Percentiles rank a stretch among this genome's conserved stretches.
These are phyloP conservation scores for Pseudocercospora fijiensis DNA, from an alignment of 2,329 filamentous ascomycete genomes.

Conservation along the genomic window DNA sequence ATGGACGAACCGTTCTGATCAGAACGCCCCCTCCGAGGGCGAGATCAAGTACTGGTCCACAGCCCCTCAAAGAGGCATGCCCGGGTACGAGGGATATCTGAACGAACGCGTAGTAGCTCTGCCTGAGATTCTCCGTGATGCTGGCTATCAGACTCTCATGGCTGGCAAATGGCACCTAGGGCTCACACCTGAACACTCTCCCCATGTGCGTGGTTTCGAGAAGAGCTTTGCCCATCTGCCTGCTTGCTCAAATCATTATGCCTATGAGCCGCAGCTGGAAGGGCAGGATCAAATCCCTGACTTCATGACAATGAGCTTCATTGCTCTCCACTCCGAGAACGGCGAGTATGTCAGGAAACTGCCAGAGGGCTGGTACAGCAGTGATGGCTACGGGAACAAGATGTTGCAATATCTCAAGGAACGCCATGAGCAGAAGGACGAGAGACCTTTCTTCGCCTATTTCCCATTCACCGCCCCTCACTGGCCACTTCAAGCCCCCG, in stretches of 20 bases:
- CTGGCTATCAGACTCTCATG: slow-evolving; percentile 61
- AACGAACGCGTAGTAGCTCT: slow-evolving; percentile 60
- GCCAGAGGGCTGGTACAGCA: slow-evolving; percentile 42
- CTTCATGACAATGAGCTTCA: slow-evolving; percentile 46
- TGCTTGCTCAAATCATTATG: slow-evolving; percentile 59
- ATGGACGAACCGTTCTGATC: slow-evolving; percentile 56
- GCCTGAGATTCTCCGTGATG: slow-evolving; percentile 59
- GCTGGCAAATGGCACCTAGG: slow-evolving; percentile 65
- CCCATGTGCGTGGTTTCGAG: slow-evolving; percentile 59
- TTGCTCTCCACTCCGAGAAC: slow-evolving; percentile 43
- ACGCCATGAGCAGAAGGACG: slow-evolving; percentile 38
- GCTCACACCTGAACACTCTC: slow-evolving; percentile 57
- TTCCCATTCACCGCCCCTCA: slow-evolving; percentile 63
- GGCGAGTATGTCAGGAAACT: slow-evolving; percentile 43
- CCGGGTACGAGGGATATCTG: slow-evolving; percentile 64
- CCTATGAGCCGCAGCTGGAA: slow-evolving; percentile 51
- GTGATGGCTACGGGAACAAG: slow-evolving; percentile 43
- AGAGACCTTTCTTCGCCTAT: slow-evolving; percentile 59
- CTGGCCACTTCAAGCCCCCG: slow-evolving; percentile 62
- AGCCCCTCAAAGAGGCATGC: slow-evolving; percentile 57
- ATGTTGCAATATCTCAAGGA: slow-evolving; percentile 42
- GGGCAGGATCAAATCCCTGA: slow-evolving; percentile 40
- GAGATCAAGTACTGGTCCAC: slow-evolving; percentile 48
- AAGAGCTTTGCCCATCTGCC: slow-evolving; percentile 60
- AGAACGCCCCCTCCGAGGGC: slow-evolving; percentile 54